Evolutionary conservation across 2,329 filamentous ascomycete genomes (phyloP), one percentile per base, ranked within the genome.

Genomic region (Aphanocladium album): DNA sequence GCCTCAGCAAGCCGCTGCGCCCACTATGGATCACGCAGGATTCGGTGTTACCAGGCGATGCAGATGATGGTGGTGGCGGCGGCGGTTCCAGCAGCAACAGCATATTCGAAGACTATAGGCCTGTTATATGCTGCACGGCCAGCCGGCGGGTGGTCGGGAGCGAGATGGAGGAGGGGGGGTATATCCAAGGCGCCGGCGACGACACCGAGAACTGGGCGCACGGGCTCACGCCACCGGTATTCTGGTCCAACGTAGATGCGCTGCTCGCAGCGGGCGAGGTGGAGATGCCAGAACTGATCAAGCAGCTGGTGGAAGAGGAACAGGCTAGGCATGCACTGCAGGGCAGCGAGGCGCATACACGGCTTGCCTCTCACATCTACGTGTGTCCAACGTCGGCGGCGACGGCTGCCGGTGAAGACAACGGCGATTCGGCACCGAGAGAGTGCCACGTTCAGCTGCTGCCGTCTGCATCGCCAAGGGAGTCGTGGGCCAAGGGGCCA

Each of bases 181-280:
- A 99, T 70, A 89, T 99, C 62, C 95, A 98, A 74, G 95, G 95
- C 55, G 93, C 93, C 0, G 95, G 89, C 2, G 95, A 99, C 73
- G 95, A 99, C 72, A 91, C 89, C 14, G 95, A 99, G 78, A 91
- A 90, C 66, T 99, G 95, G 95, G 89, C 92, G 1, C 77, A 83
- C 57, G 91, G 91, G 0, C 81, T 98, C 17, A 95, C 90, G 0
- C 85, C 93, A 0, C 72, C 77, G 0, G 64, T 93, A 0, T 99
- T 96, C 74, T 99, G 95, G 95, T 74, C 73, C 2, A 79, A 96
- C 66, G 78, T 77, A 46, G 77, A 83, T 0, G 43, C 70, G 6
- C 77, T 98, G 12, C 76, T 96, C 21, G 72, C 72, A 0, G 82
- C 87, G 0, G 69, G 82, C 0, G 93, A 97, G 68, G 81, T 84